Evolutionary conservation across 2,329 filamentous ascomycete species (phyloP).

Genomic region (Nothopassalora personata): DNA sequence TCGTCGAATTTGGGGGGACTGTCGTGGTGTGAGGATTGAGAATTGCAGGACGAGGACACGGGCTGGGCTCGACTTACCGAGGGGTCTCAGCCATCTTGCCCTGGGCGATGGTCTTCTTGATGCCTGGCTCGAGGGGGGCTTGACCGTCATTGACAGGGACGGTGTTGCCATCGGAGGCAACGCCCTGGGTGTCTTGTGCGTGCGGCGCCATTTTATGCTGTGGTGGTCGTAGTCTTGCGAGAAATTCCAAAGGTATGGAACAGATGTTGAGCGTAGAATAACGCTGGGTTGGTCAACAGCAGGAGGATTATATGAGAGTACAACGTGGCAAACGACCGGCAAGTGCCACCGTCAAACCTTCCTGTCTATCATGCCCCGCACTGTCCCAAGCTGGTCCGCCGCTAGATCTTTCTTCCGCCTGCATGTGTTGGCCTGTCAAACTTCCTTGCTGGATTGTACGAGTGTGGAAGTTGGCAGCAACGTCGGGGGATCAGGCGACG

Average conservation of each 20-base stretch:
- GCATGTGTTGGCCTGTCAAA: background rate
- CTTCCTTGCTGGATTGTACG: background rate
- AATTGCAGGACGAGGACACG: too few relatives aligned
- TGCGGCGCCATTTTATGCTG: slow-evolving; percentile 29
- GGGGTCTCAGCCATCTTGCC: slow-evolving; percentile 30
- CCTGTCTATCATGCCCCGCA: background rate
- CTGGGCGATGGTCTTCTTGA: slow-evolving; percentile 30
- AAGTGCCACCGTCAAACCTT: background rate
- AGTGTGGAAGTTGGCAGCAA: too few relatives aligned
- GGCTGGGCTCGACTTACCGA: slow-evolving; percentile 9
- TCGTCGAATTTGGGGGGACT: slow-evolving; percentile 34
- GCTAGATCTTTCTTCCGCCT: background rate
- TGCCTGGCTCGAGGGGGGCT: slow-evolving; percentile 30
- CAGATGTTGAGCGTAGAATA: background rate
- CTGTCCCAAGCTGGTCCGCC: background rate
- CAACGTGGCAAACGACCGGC: background rate
- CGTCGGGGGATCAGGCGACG: too few relatives aligned
- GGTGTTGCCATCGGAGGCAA: slow-evolving; percentile 23
- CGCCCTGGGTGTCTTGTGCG: slow-evolving; percentile 22
- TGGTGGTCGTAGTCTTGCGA: background rate
- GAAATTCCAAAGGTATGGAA: background rate
- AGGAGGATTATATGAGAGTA: background rate
- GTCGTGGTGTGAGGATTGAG: too few relatives aligned
- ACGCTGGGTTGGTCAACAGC: background rate
- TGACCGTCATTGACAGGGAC: slow-evolving; percentile 29